Conservation (phyloP, 2,329 filamentous ascomycete species). For the Chrysosporium queenslandicum region DNA sequence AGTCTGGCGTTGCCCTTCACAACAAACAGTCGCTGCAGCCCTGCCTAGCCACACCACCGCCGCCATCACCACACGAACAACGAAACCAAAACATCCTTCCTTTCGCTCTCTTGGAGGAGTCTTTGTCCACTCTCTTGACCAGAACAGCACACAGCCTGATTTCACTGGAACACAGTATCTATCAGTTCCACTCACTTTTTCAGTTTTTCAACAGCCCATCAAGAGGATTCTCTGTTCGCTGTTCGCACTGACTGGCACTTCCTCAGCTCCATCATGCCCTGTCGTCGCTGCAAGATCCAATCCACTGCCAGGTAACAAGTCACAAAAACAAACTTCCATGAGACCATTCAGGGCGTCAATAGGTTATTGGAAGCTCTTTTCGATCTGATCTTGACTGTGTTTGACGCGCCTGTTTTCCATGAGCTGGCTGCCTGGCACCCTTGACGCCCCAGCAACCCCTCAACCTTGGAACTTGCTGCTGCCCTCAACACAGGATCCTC, state of each 20-base stretch:
- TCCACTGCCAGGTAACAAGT: neutral
- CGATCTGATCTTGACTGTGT: neutral
- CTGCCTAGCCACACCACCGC: conserved; percentile 20
- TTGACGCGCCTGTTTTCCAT: neutral
- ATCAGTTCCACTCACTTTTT: neutral
- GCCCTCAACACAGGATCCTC: neutral
- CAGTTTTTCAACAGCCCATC: neutral
- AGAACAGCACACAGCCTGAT: neutral
- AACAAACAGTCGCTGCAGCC: conserved; percentile 19
- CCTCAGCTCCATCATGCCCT: neutral
- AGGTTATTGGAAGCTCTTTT: neutral
- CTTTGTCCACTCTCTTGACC: neutral
- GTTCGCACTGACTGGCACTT: neutral
- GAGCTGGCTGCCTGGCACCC: neutral
- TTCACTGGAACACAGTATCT: neutral
- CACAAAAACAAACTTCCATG: neutral
- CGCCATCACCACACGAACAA: neutral
- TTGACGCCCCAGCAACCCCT: conserved; percentile 3
- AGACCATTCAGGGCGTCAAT: neutral
- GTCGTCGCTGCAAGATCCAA: neutral
- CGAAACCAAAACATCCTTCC: conserved; percentile 22
- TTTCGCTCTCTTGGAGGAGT: neutral
- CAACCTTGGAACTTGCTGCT: neutral
- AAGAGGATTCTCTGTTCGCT: neutral
- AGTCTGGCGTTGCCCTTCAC: conserved; percentile 25